Conservation (phyloP, 805 yeast species). For the Pichia ethanolica region DNA sequence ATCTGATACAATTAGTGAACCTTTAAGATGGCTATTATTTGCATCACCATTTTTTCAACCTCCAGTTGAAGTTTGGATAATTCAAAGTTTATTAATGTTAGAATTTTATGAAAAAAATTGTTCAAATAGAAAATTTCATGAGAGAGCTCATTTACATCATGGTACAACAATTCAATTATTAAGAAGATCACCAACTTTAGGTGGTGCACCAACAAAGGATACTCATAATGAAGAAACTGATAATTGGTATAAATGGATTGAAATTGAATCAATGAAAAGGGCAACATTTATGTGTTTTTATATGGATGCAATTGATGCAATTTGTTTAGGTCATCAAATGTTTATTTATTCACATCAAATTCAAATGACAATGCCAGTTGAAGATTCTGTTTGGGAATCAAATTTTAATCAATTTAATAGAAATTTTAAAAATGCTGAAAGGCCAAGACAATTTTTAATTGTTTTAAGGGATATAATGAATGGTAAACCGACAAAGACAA, state of each 20-base stretch:
- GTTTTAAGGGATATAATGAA: slow-evolving; percentile 53
- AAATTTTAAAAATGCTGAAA: slow-evolving; percentile 18
- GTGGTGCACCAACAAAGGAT: slow-evolving; percentile 51
- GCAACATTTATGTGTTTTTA: slow-evolving; percentile 77
- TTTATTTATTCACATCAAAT: slow-evolving; percentile 52
- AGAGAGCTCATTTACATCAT: slow-evolving; percentile 78
- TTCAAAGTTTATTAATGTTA: slow-evolving; percentile 65
- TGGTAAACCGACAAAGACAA: slow-evolving; percentile 39
- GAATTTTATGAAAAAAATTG: slow-evolving; percentile 77
- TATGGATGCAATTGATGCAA: slow-evolving; percentile 71
- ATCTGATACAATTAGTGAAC: slow-evolving; percentile 41
- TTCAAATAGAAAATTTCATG: slow-evolving; percentile 62
- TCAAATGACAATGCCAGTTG: slow-evolving; percentile 55
- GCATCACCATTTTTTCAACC: slow-evolving; percentile 66
- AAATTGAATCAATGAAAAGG: slow-evolving; percentile 69
- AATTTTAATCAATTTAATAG: slow-evolving; percentile 17
- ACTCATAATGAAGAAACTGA: slow-evolving; percentile 17
- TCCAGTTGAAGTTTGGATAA: slow-evolving; percentile 69
- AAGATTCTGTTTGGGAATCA: slow-evolving; percentile 50
- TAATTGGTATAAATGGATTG: slow-evolving; percentile 62
- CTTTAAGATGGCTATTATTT: slow-evolving; percentile 64
- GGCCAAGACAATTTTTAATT: slow-evolving; percentile 41
- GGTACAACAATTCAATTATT: slow-evolving; percentile 77
- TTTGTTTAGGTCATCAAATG: slow-evolving; percentile 68
- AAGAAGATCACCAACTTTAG: slow-evolving; percentile 67